Conservation (phyloP, 176 grass and related monocot species). For the Raddia guianensis region DNA sequence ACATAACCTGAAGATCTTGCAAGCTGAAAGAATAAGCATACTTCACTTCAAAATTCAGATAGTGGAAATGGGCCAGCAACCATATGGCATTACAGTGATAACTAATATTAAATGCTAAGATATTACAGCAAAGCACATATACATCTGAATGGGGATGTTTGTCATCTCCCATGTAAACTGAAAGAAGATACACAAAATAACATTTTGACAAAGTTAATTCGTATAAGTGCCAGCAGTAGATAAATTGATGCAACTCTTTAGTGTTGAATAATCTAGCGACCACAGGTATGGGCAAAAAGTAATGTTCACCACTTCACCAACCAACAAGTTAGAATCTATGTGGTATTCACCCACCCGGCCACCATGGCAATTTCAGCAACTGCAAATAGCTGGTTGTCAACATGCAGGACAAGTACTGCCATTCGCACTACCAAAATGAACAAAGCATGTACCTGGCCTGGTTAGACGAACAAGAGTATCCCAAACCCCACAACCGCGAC, state of each 20-base stretch:
- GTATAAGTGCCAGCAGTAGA: background rate
- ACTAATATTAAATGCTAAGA: background rate
- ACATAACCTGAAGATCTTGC: background rate
- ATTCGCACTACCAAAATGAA: background rate
- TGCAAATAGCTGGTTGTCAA: background rate
- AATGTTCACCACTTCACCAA: background rate
- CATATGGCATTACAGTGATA: background rate
- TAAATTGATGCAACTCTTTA: background rate
- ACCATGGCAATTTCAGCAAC: background rate
- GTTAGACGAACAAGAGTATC: background rate
- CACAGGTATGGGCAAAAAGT: background rate
- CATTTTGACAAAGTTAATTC: background rate
- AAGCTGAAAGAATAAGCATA: background rate
- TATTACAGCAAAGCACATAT: background rate
- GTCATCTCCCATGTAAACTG: background rate
- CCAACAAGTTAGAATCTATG: background rate
- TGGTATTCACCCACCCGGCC: background rate
- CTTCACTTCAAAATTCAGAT: constrained; percentile 1
- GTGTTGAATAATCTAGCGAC: background rate
- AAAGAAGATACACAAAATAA: background rate
- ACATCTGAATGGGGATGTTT: background rate
- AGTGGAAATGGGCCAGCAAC: background rate
- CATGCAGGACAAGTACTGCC: background rate
- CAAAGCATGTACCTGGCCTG: background rate
- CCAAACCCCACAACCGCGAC: background rate